Conservation (phyloP, 163 green algal species). For the Scenedesmus sp. region DNA sequence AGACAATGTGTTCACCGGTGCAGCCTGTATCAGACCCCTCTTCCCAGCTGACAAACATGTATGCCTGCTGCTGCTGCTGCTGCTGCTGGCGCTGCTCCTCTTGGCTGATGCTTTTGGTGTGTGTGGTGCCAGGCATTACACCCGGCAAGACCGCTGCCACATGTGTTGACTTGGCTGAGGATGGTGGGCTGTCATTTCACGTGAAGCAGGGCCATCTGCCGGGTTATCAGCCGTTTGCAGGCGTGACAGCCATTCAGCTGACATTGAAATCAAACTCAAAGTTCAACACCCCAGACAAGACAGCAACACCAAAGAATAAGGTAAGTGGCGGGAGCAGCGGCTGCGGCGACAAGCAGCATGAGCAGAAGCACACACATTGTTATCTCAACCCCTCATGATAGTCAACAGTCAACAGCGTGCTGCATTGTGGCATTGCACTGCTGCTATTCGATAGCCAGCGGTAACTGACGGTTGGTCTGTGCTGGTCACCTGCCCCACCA, state of each 20-base stretch:
- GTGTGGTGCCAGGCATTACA: not conserved
- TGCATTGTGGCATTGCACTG: not conserved
- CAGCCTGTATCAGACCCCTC: no score
- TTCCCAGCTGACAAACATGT: no score
- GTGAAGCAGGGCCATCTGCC: constrained; percentile 16
- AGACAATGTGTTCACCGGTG: not conserved
- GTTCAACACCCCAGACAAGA: not conserved
- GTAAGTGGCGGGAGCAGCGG: not conserved
- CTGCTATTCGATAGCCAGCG: not conserved
- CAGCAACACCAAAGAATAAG: not conserved
- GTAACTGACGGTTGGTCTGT: no score
- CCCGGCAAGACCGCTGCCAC: constrained; percentile 27
- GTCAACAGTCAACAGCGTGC: not conserved
- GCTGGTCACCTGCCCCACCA: no score
- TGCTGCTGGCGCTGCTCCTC: not conserved
- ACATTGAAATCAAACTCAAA: constrained; percentile 19
- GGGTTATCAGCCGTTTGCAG: constrained; percentile 34
- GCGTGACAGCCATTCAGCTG: not conserved
- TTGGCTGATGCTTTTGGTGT: not conserved
- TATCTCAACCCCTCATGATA: no score
- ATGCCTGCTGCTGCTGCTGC: not conserved
- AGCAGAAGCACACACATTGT: not conserved
- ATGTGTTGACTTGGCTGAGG: constrained; percentile 24
- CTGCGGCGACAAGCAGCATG: not conserved
- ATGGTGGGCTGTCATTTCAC: constrained; percentile 51